These are phyloP conservation scores for Plasmodium gallinaceum DNA, from an alignment of 169 alveolate species.

Conservation along the genomic window DNA sequence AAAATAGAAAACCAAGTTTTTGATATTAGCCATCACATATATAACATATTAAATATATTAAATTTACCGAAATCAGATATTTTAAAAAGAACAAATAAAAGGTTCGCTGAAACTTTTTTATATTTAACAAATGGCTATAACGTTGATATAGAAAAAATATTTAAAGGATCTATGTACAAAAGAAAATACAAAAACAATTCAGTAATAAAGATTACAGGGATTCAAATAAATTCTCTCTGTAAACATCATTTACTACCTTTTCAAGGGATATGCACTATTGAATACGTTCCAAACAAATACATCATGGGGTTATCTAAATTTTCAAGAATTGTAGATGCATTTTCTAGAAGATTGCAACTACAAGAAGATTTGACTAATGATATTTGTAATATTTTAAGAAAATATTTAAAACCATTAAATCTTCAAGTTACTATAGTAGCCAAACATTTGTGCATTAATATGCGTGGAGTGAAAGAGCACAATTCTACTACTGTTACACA, in stretches of 20 bases:
- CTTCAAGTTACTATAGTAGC: conserved; percentile 49
- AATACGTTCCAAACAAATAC: conserved; percentile 53
- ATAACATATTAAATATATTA: conserved; percentile 20
- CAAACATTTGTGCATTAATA: conserved; percentile 51
- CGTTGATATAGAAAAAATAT: conserved; percentile 24
- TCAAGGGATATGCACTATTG: conserved; percentile 62
- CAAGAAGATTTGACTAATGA: conserved; percentile 72
- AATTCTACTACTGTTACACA: conserved; percentile 60
- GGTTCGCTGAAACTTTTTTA: conserved; percentile 60
- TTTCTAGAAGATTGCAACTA: conserved; percentile 48
- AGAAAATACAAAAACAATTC: conserved; percentile 55
- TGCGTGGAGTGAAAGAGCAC: conserved; percentile 73
- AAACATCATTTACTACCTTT: conserved; percentile 74
- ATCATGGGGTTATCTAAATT: conserved; percentile 63
- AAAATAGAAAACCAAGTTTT: conserved; percentile 6
- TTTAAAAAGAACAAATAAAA: conserved; percentile 33
- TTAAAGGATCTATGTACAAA: conserved; percentile 49
- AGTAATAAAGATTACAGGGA: conserved; percentile 30
- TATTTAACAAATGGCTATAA: conserved; percentile 56
- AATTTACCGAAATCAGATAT: conserved; percentile 49
- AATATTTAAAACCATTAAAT: conserved; percentile 61
- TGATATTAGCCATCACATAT: conserved; percentile 21
- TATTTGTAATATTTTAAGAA: conserved; percentile 46
- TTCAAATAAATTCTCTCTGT: conserved; percentile 62
- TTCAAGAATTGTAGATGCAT: conserved; percentile 51